A percentile compares a stretch with the other conserved stretches of the same genome.
phyloP scores from a whole-genome alignment of 129 eudicot species.

The Calendula officinalis region DNA sequence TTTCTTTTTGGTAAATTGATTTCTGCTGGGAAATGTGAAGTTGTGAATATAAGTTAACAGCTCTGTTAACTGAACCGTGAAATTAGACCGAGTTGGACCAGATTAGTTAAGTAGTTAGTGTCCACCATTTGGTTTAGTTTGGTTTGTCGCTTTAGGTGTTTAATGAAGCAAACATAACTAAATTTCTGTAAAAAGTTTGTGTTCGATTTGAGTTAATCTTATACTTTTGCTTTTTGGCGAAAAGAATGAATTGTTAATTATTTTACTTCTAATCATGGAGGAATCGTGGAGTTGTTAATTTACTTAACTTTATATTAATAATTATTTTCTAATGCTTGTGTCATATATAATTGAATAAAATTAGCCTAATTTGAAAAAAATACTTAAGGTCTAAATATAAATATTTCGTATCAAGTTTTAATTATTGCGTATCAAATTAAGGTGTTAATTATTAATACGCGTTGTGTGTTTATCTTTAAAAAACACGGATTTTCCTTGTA shows the following conservation, averaged over 20 bases:
- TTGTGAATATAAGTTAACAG: constrained; percentile 29
- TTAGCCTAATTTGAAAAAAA: neutral
- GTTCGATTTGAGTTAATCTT: constrained; percentile 1
- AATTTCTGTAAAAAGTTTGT: constrained; percentile 6
- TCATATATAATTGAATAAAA: neutral
- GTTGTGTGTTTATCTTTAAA: neutral
- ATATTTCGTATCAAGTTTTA: neutral
- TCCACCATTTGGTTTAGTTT: constrained; percentile 1
- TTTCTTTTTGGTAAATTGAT: constrained; percentile 22
- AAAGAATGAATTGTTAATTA: neutral
- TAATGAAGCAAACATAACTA: neutral
- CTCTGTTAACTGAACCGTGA: neutral
- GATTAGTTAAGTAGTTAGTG: constrained; percentile 11
- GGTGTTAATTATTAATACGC: neutral
- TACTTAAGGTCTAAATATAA: neutral
- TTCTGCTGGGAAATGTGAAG: constrained; percentile 9
- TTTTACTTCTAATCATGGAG: neutral
- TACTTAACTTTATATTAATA: neutral
- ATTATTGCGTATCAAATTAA: neutral
- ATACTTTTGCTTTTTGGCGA: neutral
- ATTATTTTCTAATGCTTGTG: neutral
- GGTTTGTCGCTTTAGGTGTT: constrained; percentile 11
- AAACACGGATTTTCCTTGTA: neutral
- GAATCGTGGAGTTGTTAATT: constrained; percentile 26
- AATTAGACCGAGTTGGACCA: constrained; percentile 18